Conservation (phyloP, 192 early-diverging fungal genomes). For the Gonapodya sp. region DNA sequence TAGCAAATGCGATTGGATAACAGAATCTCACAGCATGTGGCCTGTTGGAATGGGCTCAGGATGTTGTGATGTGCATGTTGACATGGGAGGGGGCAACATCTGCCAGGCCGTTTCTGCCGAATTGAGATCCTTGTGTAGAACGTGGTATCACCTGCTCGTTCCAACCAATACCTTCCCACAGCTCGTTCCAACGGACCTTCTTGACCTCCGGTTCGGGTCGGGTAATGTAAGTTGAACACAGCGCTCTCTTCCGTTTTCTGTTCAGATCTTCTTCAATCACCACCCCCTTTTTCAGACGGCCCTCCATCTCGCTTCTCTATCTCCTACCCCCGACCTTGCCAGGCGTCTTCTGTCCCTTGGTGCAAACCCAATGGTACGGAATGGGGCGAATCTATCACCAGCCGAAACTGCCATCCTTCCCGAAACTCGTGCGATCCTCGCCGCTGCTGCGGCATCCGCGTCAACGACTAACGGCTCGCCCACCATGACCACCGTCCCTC, state of each 20-base stretch:
- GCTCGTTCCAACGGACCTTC: background rate
- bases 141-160: no score
- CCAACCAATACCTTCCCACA: background rate
- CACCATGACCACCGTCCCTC: no score
- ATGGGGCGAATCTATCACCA: background rate
- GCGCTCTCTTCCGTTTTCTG: background rate
- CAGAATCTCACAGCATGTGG: background rate
- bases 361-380: background rate
- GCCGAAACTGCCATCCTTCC: background rate
- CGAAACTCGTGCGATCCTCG: background rate
- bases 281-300: background rate
- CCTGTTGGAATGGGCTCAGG: background rate
- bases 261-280: background rate
- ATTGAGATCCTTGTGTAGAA: no score
- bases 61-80: background rate
- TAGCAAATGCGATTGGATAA: background rate
- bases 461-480: no score
- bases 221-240: background rate
- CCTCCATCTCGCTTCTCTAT: background rate
- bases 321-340: background rate
- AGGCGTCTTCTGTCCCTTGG: background rate
- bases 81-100: no score
- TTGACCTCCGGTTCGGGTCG: background rate
- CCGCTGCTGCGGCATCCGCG: background rate
- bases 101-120: no score